A percentile compares a stretch with the other conserved stretches of the same genome.
Conservation (phyloP, 306 rosid genomes). For the Vachellia pachyceras region DNA sequence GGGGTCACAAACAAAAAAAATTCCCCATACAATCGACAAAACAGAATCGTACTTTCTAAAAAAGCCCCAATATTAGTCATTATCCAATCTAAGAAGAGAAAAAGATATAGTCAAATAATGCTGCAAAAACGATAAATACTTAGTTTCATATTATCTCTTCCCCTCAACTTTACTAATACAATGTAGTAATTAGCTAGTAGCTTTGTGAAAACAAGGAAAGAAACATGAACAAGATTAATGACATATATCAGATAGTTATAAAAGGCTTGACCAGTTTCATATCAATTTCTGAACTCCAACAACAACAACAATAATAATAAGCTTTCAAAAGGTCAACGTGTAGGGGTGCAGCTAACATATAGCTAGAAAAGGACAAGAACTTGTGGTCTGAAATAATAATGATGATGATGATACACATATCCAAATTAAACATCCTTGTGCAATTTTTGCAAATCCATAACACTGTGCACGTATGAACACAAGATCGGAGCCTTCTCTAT, state of each 20-base stretch:
- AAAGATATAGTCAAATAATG: no score
- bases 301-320: no score
- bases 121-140: no score
- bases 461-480: neutral
- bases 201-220: neutral
- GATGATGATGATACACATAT: no score
- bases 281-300: neutral
- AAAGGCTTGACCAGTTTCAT: neutral
- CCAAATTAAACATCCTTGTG: neutral
- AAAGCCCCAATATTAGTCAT: no score
- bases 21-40: no score
- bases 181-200: neutral
- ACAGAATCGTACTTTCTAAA: no score
- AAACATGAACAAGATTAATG: neutral
- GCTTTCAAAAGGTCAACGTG: neutral
- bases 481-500: neutral
- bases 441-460: neutral
- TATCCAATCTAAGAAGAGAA: no score
- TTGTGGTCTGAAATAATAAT: no score
- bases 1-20: no score
- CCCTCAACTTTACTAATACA: neutral
- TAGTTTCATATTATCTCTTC: neutral
- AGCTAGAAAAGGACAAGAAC: constrained; percentile 25
- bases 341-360: neutral
- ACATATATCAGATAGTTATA: neutral